Base-by-base conservation (phyloP, 192 early-diverging fungal species). In the Linnemannia elongata region DNA sequence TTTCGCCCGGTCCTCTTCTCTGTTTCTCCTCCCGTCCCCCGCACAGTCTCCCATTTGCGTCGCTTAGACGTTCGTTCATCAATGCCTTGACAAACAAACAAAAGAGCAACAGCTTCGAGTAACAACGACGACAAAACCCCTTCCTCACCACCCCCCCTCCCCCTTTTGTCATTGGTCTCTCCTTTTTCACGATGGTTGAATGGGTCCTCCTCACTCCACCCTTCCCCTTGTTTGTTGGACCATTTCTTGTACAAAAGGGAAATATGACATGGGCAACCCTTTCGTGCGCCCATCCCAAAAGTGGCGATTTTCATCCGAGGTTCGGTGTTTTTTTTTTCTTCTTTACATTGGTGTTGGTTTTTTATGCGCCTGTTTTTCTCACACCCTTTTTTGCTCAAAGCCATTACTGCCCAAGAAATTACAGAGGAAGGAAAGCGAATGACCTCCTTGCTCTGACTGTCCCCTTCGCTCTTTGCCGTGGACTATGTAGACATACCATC, bases 401-500 rank as follows among this genome's bases (percentile, higher is more conserved):
- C 27, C 30, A 66, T 66, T 66, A 66, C 60, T 66, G 30, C 60
- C 60, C 60, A 30, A 33, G 60, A 27, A 27, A 30, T n/a, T n/a
- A 24, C 6, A 17, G 30, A 30, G 27, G 30, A 63, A 3, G 27
- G 4, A 63, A 20, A 20, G 12, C 27, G 27, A 63, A n/a, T 27
- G 57, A 63, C 57, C 57, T 33, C n/a, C 52, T 20, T 35, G 41
- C 41, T 17, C 74, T 30, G 9, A 30, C 60, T 6, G 0, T 27
- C 41, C 27, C 76, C 60, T 68, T 38, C 63, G 24, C 63, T 17
- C 63, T 12, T 45, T 33, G 27, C 12, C 63, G 33, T 69, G n/a
- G 30, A 33, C 69, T 39, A 3, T 42, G 70, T 72, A 72, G 70
- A 72, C 70, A 72, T 39, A 72, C 70, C 39, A 72, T 72, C 70